Base-by-base conservation (phyloP, 192 early-diverging fungal species). In the Backusella morwellensis region DNA sequence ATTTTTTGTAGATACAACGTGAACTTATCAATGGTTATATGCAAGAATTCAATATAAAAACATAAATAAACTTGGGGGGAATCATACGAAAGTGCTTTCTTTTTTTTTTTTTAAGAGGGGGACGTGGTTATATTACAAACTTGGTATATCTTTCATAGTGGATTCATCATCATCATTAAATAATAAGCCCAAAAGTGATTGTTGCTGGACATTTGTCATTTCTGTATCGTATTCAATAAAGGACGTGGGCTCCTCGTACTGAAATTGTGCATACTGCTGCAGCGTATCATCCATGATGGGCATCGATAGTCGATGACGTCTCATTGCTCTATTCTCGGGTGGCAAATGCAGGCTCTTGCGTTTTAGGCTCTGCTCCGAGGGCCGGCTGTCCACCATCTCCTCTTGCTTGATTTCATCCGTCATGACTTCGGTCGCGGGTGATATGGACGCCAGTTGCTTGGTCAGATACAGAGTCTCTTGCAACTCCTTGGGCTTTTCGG, bases 401-500 rank as follows among this genome's bases (percentile, higher is more conserved):
- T 35, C 35, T 9, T 68, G 35, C 35, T 68, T 36, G 14, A 35
- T 35, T 35, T 29, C 26, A 35, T 67, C 66, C 7, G 12, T 67
- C 66, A 71, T 38, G 1, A 72, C 42, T 50, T 72, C 70, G 7
- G 74, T 75, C 2, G 74, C 74, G 34, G 74, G 74, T 2, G 70
- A 72, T 5, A 72, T 72, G 4, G 70, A 47, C 6, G 70, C 70
- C 70, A 72, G 2, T 6, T 26, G 35, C 15, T 32, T 40, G 11
- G 70, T 50, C 15, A 72, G 26, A 32, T 8, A 14, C 12, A 72
- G 6, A 1, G 70, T 72, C 1, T 47, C 26, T 26, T 23, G 23
- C 4, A 44, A 5, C 6, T 72, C 70, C 12, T 47, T 26, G 1
- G 41, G 12, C 0, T 32, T 32, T 1, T 47, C 7, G 15, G 40